Percentiles rank a stretch among this genome's conserved stretches.
Conservation (phyloP, 179 eudicot species). For the Patellifolia procumbens region DNA sequence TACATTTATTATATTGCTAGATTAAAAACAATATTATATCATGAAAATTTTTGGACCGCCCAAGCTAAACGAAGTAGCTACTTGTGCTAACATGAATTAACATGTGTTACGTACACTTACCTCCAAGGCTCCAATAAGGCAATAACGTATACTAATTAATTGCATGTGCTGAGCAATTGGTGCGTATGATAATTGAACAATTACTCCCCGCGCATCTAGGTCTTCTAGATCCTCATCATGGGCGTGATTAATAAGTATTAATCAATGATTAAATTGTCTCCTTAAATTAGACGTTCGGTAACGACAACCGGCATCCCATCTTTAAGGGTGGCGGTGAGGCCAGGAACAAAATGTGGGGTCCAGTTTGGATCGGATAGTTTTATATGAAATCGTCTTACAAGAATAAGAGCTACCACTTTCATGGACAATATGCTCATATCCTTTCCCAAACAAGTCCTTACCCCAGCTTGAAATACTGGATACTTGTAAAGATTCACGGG, state of each 20-base stretch:
- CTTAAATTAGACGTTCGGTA: conserved; percentile 12
- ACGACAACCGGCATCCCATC: conserved; percentile 61
- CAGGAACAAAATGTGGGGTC: conserved; percentile 49
- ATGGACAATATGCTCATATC: conserved; percentile 62
- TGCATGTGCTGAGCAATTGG: conserved; percentile 23
- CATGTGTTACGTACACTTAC: conserved; percentile 4
- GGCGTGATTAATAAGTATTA: background rate
- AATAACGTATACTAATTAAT: background rate
- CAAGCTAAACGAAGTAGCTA: background rate
- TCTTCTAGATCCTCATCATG: conserved; percentile 2
- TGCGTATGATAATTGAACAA: background rate
- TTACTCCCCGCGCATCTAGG: background rate
- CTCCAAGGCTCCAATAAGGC: no score
- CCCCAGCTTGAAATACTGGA: conserved; percentile 79
- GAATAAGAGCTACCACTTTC: conserved; percentile 48
- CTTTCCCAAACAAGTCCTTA: conserved; percentile 73
- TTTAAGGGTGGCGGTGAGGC: conserved; percentile 57
- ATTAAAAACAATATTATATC: background rate
- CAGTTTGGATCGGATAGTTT: conserved; percentile 27
- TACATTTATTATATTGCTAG: background rate
- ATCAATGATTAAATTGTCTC: conserved; percentile 3
- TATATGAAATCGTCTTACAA: conserved; percentile 49
- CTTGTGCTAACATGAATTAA: background rate
- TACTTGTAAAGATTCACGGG: conserved; percentile 52
- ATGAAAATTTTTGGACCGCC: background rate